Evolutionary conservation across 2,329 filamentous ascomycete species (phyloP), one percentile per base, ranked within the genome.

Genomic region (Aphanocladium album): DNA sequence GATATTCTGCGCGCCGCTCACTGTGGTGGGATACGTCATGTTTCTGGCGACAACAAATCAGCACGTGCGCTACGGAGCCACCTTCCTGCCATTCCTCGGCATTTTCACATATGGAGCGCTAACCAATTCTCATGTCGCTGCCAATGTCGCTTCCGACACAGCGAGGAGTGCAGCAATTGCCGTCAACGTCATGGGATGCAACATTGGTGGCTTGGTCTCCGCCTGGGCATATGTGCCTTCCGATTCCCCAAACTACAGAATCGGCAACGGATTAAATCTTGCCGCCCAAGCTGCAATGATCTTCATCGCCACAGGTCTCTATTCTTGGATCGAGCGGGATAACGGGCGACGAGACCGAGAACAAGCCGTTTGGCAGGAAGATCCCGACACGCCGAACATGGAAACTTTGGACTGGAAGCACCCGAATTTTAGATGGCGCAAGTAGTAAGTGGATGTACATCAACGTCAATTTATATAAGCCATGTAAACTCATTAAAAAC

Each of bases 261-360:
- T 89, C 47, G 89, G 88, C 0, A 91, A 90, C 68, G 87, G 87
- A 0, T 69, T 90, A 19, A 91, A 91, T 68, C 67, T 90, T 47
- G 88, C 83, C 0, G 85, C 84, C 0, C 78, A 79, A n/a, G 78
- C 77, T n/a, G 74, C 75, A 1, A 83, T 84, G 1, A 69, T 89
- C 14, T 58, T 90, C 1, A 60, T 80, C 3, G 76, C 77, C 5
- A 77, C 80, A 0, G 54, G 67, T 0, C 69, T 87, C 39, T 74
- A 83, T 64, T 64, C 80, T 1, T 91, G 84, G 83, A 89, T 89
- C 79, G 77, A 76, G 56, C 72, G 70, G 69, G 84, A 89, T 66
- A 91, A 91, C 67, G 80, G 76, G 68, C 80, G 77, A 67, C 78
- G 88, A 19, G 82, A 82, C 21, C 68, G 66, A n/a, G 78, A 78